Conservation (phyloP, 2,329 filamentous ascomycete species). For the Colletotrichum orchidophilum region DNA sequence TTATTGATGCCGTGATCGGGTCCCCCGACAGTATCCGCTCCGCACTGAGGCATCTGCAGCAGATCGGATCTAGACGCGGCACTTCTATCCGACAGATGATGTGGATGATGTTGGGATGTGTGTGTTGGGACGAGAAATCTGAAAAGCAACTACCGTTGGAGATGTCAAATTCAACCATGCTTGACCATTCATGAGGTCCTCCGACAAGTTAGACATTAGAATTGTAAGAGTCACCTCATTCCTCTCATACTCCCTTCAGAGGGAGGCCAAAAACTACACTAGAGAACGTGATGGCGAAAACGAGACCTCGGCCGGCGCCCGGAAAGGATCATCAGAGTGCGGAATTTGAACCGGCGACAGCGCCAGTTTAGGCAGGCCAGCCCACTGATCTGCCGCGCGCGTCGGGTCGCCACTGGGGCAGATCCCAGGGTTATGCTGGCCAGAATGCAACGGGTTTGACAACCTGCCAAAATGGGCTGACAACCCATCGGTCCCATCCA, state of each 20-base stretch:
- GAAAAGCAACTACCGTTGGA: too few species aligned
- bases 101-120: too few species aligned
- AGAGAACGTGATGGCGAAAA: background rate
- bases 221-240: background rate
- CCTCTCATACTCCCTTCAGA: background rate
- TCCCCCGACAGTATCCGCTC: constrained; percentile 13
- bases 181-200: background rate
- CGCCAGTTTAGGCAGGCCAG: constrained; percentile 16
- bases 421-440: background rate
- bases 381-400: constrained; percentile 27
- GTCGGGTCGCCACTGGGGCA: constrained; percentile 11
- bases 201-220: too few species aligned
- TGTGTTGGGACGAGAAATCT: too few species aligned
- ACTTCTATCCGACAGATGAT: background rate
- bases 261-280: background rate
- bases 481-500: constrained; percentile 9
- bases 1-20: constrained; percentile 7
- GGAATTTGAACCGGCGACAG: constrained; percentile 19
- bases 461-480: constrained; percentile 27
- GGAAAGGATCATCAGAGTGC: constrained; percentile 17
- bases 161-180: too few species aligned
- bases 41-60: constrained; percentile 3
- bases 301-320: background rate
- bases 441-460: background rate
- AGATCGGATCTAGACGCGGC: constrained; percentile 7